Conservation (phyloP, 257 asterid genomes). For the Nicotiana obtusifolia region DNA sequence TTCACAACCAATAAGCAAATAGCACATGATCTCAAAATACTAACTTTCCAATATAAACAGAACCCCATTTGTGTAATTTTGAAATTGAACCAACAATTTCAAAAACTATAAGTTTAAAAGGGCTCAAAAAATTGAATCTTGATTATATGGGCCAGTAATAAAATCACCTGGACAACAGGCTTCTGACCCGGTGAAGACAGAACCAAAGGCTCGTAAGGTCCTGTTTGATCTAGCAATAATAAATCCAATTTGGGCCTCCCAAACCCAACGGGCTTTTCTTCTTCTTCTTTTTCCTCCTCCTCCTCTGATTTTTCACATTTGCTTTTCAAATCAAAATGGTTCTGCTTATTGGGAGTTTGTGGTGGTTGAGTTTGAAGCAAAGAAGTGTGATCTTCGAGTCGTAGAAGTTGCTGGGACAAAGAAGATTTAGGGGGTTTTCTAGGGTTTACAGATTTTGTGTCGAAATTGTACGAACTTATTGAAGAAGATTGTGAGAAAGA, state of each 20-base stretch:
- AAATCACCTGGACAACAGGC: conserved; percentile 63
- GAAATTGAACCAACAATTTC: not conserved
- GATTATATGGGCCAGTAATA: not conserved
- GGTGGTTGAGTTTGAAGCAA: conserved; percentile 18
- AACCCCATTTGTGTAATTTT: not conserved
- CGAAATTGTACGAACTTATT: conserved; percentile 22
- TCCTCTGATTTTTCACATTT: conserved; percentile 12
- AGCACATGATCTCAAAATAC: not conserved
- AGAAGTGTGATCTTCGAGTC: conserved; percentile 42
- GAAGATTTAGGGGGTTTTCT: conserved; percentile 92
- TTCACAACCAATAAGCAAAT: not conserved
- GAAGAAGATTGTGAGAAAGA: conserved; percentile 25
- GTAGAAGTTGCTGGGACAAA: conserved; percentile 59
- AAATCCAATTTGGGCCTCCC: conserved; percentile 41
- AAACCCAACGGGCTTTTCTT: conserved; percentile 15
- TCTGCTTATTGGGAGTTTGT: conserved; percentile 23
- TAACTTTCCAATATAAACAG: not conserved
- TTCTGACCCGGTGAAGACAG: conserved; percentile 49
- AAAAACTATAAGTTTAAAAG: not conserved
- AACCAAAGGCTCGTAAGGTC: conserved; percentile 73
- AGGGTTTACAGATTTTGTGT: conserved; percentile 26
- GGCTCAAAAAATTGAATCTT: not conserved
- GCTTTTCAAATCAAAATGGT: conserved; percentile 21
- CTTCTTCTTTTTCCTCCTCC: conserved; percentile 16
- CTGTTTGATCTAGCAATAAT: conserved; percentile 36